Evolutionary conservation across 495 filamentous ascomycete species (phyloP).

Genomic region (Podospora anserina): DNA sequence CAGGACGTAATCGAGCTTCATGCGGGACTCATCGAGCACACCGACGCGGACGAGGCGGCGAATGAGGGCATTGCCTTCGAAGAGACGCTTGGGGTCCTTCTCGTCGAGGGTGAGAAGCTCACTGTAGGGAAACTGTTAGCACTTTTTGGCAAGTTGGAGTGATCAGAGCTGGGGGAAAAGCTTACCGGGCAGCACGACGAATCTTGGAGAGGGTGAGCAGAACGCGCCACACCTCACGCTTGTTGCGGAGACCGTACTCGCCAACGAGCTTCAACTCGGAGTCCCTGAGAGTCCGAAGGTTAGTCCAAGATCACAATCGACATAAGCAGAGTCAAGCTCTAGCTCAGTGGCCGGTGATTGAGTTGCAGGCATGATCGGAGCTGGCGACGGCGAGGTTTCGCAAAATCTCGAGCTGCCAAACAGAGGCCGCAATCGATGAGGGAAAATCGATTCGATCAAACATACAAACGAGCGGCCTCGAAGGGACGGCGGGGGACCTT

Average conservation of each 20-base stretch:
- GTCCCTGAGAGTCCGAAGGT: constrained; percentile 67
- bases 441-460: constrained; percentile 25
- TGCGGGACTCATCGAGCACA: constrained; percentile 99
- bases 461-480: constrained; percentile 97
- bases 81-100: constrained; percentile 99
- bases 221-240: constrained; percentile 99
- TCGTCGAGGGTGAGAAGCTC: constrained; percentile 99
- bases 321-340: constrained; percentile 96
- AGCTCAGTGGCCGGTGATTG: constrained; percentile 86
- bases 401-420: constrained; percentile 50
- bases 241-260: constrained; percentile 98
- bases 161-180: background rate
- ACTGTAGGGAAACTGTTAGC: constrained; percentile 50
- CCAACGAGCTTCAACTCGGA: constrained; percentile 98
- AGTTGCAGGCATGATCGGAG: constrained; percentile 29
- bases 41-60: constrained; percentile 98
- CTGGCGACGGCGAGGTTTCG: background rate
- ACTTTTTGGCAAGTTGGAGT: background rate
- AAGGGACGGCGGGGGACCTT: constrained; percentile 86
- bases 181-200: constrained; percentile 99
- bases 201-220: constrained; percentile 99
- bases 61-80: constrained; percentile 99
- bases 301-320: constrained; percentile 65
- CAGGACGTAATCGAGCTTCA: constrained; percentile 99
- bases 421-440: constrained; percentile 33